Conservation (phyloP, 1,139 yeast genomes). For the Zygosaccharomyces pseudobailii region DNA sequence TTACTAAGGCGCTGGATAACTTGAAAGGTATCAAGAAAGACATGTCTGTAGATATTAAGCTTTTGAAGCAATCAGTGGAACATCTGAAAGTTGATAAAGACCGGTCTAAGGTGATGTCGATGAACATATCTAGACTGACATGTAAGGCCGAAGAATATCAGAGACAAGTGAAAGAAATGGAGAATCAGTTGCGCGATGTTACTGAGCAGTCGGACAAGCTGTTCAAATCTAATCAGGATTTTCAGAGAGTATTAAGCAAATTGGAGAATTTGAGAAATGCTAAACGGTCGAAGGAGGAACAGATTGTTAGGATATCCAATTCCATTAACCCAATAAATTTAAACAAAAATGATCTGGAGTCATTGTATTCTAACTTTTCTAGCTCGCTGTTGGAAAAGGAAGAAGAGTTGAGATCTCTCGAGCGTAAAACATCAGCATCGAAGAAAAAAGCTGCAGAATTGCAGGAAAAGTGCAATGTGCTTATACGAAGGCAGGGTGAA, state of each 20-base stretch:
- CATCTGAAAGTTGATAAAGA: slow-evolving; percentile 70
- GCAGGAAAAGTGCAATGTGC: slow-evolving; percentile 36
- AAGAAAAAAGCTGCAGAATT: slow-evolving; percentile 16
- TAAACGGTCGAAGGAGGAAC: slow-evolving; percentile 43
- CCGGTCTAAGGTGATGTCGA: slow-evolving; percentile 57
- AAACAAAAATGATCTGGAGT: slow-evolving; percentile 48
- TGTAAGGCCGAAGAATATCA: slow-evolving; percentile 44
- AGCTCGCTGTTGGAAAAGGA: slow-evolving; percentile 40
- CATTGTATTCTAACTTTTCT: slow-evolving; percentile 52
- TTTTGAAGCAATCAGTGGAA: slow-evolving; percentile 71
- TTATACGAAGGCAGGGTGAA: slow-evolving; percentile 54
- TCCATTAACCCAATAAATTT: slow-evolving; percentile 45
- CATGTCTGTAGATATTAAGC: slow-evolving; percentile 64
- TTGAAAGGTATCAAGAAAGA: slow-evolving; percentile 75
- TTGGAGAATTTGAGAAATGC: slow-evolving; percentile 54
- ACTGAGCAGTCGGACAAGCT: slow-evolving; percentile 58
- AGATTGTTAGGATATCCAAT: slow-evolving; percentile 44
- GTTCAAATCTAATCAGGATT: slow-evolving; percentile 75
- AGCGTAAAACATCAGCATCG: slow-evolving; percentile 19
- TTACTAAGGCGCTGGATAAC: slow-evolving; percentile 82
- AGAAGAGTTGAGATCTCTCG: slow-evolving; percentile 25
- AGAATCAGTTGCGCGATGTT: slow-evolving; percentile 46
- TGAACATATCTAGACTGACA: slow-evolving; percentile 44
- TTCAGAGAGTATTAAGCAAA: slow-evolving; percentile 65
- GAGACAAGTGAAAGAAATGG: slow-evolving; percentile 47